A percentile compares a stretch with the other conserved stretches of the same genome.
Conservation (phyloP, 1,284 basidiomycete genomes). For the Apiotrichum sp. region DNA sequence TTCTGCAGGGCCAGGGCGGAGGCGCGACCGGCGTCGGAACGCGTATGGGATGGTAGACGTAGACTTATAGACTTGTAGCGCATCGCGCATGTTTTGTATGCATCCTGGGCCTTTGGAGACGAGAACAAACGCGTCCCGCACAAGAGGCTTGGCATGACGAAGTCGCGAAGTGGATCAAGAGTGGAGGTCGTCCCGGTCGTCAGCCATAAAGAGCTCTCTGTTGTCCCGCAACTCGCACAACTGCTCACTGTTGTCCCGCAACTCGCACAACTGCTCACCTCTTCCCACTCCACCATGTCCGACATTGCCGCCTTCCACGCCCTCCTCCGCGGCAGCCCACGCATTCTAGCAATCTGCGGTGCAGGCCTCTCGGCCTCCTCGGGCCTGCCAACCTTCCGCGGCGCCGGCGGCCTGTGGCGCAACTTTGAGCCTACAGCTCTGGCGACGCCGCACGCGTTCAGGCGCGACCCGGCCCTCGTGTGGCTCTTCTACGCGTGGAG, state of each 20-base stretch:
- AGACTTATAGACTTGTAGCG: no score
- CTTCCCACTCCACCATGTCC: conserved; percentile 5
- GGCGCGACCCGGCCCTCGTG: conserved; percentile 9
- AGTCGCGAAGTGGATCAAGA: no score
- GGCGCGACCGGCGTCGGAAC: conserved; percentile 33
- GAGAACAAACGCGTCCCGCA: no score
- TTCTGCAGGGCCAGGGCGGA: conserved; percentile 23
- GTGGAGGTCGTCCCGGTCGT: no score
- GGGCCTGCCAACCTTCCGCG: conserved; percentile 14
- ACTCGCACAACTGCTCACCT: not conserved
- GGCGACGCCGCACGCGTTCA: conserved; percentile 11
- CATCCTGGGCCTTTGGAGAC: no score
- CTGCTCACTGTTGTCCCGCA: no score
- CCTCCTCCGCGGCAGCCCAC: not conserved
- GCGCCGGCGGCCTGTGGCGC: conserved; percentile 14
- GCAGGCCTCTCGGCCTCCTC: conserved; percentile 9
- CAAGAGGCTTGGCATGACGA: no score
- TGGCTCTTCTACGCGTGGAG: conserved; percentile 16
- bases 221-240: no score
- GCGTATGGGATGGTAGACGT: conserved; percentile 23
- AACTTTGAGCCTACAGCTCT: conserved; percentile 11
- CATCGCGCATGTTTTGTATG: no score
- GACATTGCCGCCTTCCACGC: conserved; percentile 14
- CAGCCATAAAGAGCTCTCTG: no score
- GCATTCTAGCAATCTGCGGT: conserved; percentile 13